Evolutionary conservation across 192 early-diverging fungal species (phyloP).

Genomic region (Entomortierella lignicola): DNA sequence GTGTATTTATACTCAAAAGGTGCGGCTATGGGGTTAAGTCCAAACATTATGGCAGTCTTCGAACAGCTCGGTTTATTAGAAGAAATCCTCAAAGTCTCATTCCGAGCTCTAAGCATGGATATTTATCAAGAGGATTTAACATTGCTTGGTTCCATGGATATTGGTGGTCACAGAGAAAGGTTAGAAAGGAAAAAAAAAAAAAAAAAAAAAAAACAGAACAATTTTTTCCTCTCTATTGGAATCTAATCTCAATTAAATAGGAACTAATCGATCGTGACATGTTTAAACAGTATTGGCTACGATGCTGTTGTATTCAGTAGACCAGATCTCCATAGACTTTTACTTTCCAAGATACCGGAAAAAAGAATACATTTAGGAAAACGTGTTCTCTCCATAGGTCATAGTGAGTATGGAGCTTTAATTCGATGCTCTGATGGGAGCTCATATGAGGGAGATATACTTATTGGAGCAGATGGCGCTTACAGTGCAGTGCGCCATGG

Average conservation of each 20-base stretch:
- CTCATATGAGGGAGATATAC: conserved; percentile 27
- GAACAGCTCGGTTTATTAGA: conserved; percentile 25
- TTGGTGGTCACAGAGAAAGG: neutral
- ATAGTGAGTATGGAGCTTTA: conserved; percentile 21
- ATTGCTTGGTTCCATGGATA: neutral
- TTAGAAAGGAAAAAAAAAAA: too few species aligned
- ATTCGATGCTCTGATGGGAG: conserved; percentile 22
- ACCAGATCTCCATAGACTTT: conserved; percentile 16
- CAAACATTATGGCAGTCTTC: conserved; percentile 20
- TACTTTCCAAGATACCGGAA: conserved; percentile 23
- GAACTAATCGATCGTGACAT: too few species aligned
- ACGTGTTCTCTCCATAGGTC: conserved; percentile 12
- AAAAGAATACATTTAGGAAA: conserved; percentile 22
- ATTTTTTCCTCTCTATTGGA: too few species aligned
- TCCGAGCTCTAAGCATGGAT: conserved; percentile 10
- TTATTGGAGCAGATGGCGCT: conserved; percentile 41
- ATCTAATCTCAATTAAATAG: too few species aligned
- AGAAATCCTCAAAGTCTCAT: conserved; percentile 13
- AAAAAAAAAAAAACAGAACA: too few species aligned
- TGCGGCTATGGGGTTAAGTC: conserved; percentile 13
- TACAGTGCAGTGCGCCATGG: conserved; percentile 36
- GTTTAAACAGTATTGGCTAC: conserved; percentile 28
- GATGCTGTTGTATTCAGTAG: conserved; percentile 10
- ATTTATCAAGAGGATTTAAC: conserved; percentile 14
- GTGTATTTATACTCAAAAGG: conserved; percentile 1